Percentiles rank a stretch among this genome's conserved stretches.
These are phyloP conservation scores for Taphrina wiesneri DNA, from an alignment of 1,139 yeast genomes.

Conservation along the genomic window DNA sequence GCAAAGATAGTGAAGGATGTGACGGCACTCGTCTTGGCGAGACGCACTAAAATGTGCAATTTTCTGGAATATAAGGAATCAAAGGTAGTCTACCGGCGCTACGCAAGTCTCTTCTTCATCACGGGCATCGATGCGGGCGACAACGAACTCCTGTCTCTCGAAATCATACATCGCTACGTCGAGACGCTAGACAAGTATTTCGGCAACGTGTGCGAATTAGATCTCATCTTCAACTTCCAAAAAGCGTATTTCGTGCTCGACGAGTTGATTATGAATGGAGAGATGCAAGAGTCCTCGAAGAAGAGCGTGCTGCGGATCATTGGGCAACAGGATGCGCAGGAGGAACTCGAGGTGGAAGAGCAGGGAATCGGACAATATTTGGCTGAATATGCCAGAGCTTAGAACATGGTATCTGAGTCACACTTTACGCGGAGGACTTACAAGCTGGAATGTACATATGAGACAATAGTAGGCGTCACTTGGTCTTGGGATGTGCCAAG, in stretches of 20 bases:
- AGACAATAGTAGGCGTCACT: too few relatives aligned
- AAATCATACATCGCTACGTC: slow-evolving; percentile 86
- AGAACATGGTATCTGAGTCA: background rate
- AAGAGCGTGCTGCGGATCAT: slow-evolving; percentile 76
- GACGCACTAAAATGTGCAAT: slow-evolving; percentile 95
- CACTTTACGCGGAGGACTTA: too few relatives aligned
- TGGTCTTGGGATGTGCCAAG: too few relatives aligned
- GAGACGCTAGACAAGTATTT: slow-evolving; percentile 95
- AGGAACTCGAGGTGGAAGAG: slow-evolving; percentile 48
- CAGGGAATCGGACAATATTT: slow-evolving; percentile 37
- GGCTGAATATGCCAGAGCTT: slow-evolving; percentile 23
- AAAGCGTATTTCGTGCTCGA: slow-evolving; percentile 90
- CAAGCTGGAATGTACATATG: too few relatives aligned
- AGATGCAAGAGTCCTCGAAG: slow-evolving; percentile 78
- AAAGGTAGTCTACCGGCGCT: slow-evolving; percentile 80
- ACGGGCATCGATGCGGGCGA: slow-evolving; percentile 82
- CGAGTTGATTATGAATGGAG: slow-evolving; percentile 79
- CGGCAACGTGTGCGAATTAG: slow-evolving; percentile 68
- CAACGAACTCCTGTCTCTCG: slow-evolving; percentile 83
- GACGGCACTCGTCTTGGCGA: slow-evolving; percentile 76
- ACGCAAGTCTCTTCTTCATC: slow-evolving; percentile 82
- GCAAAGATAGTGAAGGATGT: slow-evolving; percentile 79
- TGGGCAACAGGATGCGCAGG: slow-evolving; percentile 70
- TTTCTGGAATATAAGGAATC: slow-evolving; percentile 87
- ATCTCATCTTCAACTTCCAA: slow-evolving; percentile 90